Conservation (phyloP, 352 stramenopile genomes). For the Blastocystis hominis region DNA sequence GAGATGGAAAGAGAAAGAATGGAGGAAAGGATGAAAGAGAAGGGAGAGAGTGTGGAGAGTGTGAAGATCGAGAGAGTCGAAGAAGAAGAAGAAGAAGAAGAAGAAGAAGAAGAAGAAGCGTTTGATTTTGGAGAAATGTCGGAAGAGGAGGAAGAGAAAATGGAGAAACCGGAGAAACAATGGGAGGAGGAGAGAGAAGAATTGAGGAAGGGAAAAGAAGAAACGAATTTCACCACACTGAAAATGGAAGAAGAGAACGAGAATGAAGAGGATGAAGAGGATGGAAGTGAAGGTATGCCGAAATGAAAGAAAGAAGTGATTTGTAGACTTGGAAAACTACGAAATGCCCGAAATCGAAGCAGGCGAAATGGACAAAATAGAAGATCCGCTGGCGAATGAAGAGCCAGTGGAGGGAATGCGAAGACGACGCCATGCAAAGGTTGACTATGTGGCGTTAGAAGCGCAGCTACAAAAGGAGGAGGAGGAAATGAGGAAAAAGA, state of each 20-base stretch:
- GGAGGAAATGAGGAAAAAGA: conserved; percentile 53
- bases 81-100: conserved; percentile 40
- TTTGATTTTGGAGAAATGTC: conserved; percentile 31
- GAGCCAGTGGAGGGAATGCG: neutral
- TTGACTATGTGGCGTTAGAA: conserved; percentile 50
- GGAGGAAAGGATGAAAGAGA: neutral
- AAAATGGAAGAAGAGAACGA: too few species aligned
- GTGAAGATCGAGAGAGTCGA: neutral
- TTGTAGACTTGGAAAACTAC: conserved; percentile 35
- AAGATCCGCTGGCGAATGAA: conserved; percentile 23
- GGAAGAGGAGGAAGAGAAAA: neutral
- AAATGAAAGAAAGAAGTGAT: conserved; percentile 11
- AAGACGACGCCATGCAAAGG: conserved; percentile 26
- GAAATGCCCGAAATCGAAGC: conserved; percentile 53
- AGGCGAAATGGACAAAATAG: conserved; percentile 42
- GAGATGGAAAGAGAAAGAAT: conserved; percentile 17
- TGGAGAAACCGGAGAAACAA: neutral
- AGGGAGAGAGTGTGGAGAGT: conserved; percentile 11
- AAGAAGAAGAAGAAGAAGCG: conserved; percentile 32
- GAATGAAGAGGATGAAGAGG: neutral
- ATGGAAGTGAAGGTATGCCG: conserved; percentile 20
- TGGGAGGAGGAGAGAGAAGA: too few species aligned
- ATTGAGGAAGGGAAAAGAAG: neutral
- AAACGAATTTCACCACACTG: neutral
- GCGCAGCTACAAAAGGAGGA: conserved; percentile 50